phyloP scores from a whole-genome alignment of 2,329 filamentous ascomycete species.

The Trichoderma semiorbis region DNA sequence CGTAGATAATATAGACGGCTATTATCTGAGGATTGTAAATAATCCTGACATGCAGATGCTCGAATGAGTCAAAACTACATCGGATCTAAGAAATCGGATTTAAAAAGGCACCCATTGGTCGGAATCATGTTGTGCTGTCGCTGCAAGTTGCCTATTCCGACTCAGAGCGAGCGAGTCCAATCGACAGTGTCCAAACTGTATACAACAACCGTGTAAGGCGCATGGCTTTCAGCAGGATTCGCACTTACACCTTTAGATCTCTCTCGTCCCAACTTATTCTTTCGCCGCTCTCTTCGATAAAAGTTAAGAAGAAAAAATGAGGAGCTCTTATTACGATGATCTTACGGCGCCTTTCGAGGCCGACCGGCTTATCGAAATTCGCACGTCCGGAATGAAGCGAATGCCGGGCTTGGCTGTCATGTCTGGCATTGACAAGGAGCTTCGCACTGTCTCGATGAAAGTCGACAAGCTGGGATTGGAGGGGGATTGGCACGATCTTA shows the following conservation, averaged over 20 bases:
- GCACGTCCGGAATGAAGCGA: conserved; percentile 54
- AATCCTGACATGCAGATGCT: background rate
- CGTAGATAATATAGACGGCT: background rate
- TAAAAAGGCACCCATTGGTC: background rate
- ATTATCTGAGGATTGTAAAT: background rate
- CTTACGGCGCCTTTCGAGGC: conserved; percentile 41
- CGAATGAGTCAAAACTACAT: background rate
- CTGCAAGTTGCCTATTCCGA: background rate
- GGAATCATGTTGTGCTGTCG: background rate
- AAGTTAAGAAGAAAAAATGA: background rate
- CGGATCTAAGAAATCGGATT: background rate
- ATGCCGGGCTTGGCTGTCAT: conserved; percentile 49
- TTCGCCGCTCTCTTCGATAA: background rate
- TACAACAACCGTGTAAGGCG: background rate
- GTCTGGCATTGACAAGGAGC: conserved; percentile 55
- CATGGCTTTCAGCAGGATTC: background rate
- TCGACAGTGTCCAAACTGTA: background rate
- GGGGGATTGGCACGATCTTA: conserved; percentile 59
- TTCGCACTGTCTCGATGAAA: conserved; percentile 41
- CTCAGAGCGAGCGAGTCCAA: background rate
- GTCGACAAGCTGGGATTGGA: conserved; percentile 51
- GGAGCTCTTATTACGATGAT: conserved; percentile 27
- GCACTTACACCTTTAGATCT: background rate
- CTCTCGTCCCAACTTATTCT: background rate
- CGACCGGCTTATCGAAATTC: conserved; percentile 54